Percentiles rank a stretch among this genome's conserved stretches.
phyloP scores from a whole-genome alignment of 192 early-diverging fungal species.

The Piromyces sp. region DNA sequence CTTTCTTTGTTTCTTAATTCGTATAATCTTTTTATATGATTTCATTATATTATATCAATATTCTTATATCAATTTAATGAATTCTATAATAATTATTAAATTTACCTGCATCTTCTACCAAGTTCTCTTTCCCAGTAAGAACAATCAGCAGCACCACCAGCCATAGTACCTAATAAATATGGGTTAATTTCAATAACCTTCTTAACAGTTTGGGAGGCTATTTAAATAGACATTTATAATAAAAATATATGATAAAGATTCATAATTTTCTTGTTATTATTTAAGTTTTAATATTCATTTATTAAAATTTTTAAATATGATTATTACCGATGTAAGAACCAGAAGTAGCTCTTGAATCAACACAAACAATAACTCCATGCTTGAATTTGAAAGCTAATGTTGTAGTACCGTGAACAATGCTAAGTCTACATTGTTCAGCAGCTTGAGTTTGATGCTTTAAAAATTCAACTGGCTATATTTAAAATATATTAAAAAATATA shows the following conservation, averaged over 20 bases:
- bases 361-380: conserved; percentile 80
- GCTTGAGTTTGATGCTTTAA: conserved; percentile 54
- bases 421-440: conserved; percentile 61
- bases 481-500: no score
- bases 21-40: conserved; percentile 44
- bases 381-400: conserved; percentile 96
- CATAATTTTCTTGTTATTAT: no score
- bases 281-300: no score
- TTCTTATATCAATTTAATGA: no score
- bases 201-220: conserved; percentile 86
- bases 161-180: conserved; percentile 95
- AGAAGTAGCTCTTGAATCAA: conserved; percentile 88
- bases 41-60: no score
- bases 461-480: conserved; percentile 76
- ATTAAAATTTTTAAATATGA: no score
- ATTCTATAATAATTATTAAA: neutral
- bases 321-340: conserved; percentile 73
- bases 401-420: conserved; percentile 91
- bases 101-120: conserved; percentile 62
- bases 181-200: conserved; percentile 99
- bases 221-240: no score
- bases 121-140: conserved; percentile 95
- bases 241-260: no score
- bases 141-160: conserved; percentile 98
- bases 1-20: conserved; percentile 96